Evolutionary conservation across 2,329 filamentous ascomycete species (phyloP).

Genomic region (Cordyceps sp.): DNA sequence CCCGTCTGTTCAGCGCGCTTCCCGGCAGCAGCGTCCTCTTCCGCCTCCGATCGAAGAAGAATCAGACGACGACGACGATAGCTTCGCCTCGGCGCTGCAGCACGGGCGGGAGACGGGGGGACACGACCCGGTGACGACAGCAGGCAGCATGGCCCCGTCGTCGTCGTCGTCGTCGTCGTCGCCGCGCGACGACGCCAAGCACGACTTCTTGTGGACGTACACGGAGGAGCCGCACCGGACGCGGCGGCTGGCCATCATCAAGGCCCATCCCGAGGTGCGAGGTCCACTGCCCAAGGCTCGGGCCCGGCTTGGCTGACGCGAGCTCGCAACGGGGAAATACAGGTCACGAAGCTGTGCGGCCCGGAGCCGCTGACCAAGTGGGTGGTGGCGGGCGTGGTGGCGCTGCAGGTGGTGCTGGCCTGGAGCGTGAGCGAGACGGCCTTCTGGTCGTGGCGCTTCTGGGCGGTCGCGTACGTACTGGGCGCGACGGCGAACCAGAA

Average conservation of each 20-base stretch:
- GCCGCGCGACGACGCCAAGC: conserved; percentile 11
- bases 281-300: conserved; percentile 7
- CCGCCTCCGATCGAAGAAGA: too few relatives aligned
- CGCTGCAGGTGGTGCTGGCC: conserved; percentile 63
- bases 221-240: conserved; percentile 95
- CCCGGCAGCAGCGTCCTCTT: too few relatives aligned
- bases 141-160: too few relatives aligned
- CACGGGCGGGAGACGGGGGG: too few relatives aligned
- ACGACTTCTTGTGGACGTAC: conserved; percentile 91
- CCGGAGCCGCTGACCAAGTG: conserved; percentile 94
- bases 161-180: conserved; percentile 9
- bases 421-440: conserved; percentile 60
- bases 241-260: conserved; percentile 84
- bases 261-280: conserved; percentile 80
- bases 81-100: too few relatives aligned
- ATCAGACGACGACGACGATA: too few relatives aligned
- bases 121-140: too few relatives aligned
- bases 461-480: conserved; percentile 75
- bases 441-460: conserved; percentile 71
- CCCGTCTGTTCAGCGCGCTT: too few relatives aligned
- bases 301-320: too few relatives aligned
- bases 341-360: conserved; percentile 95
- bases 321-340: not conserved
- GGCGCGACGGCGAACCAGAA: conserved; percentile 97
- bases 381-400: conserved; percentile 69